Evolutionary conservation across 169 alveolate species (phyloP), one percentile per base, ranked within the genome.

Genomic region (Plasmodium berghei): DNA sequence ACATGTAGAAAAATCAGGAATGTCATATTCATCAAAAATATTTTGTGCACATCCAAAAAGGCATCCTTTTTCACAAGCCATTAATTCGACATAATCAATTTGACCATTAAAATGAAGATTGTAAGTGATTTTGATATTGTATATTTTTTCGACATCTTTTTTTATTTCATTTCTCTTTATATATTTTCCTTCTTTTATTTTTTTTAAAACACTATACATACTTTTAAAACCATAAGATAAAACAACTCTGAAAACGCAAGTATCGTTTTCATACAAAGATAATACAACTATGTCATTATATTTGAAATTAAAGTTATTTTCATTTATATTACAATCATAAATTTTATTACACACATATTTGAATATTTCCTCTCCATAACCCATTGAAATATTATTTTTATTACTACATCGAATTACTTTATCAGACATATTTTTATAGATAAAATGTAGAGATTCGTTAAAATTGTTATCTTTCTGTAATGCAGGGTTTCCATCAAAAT

Each of bases 11-110:
- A 67, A 70, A 20, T 56, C 66, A 10, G 63, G 70, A 69, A 64
- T 58, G 8, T 4, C 8, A 45, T 16, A 45, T 49, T 77, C 77
- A 5, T 56, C 22, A 16, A 77, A 77, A 77, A 77, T 77, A 20
- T 77, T 77, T 48, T 77, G 89, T 28, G 89, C 89, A 69, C 89
- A 77, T 22, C 89, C 89, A 42, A 77, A 77, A 55, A 77, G 89
- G 20, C 89, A 77, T 0, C 89, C 89, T 16, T 77, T 77, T 48
- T 77, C 89, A 46, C 89, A 77, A 2, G 89, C 89, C 89, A 77
- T 77, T 45, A 77, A 64, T 64, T 77, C 89, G 1, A 77, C 54
- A 58, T 77, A 77, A 58, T 77, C 89, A 52, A 77, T 77, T 77
- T 69, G 63, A 5, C 89, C 89, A 10, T 2, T 63, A 46, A 77